These are phyloP conservation scores for Solanum lycopersicoides DNA, from an alignment of 257 asterid species.

Conservation along the genomic window DNA sequence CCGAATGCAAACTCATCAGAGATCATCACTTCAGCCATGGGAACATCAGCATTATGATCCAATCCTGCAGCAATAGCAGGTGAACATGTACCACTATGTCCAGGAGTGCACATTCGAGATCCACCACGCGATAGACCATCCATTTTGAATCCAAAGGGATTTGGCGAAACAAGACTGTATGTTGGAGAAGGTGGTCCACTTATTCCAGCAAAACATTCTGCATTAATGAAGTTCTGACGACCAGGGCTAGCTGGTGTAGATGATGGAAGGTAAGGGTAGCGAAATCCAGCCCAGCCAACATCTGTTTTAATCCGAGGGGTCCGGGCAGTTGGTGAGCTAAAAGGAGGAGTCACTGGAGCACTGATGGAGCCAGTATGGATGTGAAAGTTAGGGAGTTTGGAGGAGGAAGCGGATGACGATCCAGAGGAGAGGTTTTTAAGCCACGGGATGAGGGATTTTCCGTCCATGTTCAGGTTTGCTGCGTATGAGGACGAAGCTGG, in stretches of 20 bases:
- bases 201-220: constrained; percentile 23
- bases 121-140: constrained; percentile 28
- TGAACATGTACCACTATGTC: constrained; percentile 72
- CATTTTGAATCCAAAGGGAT: constrained; percentile 52
- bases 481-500: constrained; percentile 38
- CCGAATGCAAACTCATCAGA: constrained; percentile 47
- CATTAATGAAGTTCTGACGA: constrained; percentile 14
- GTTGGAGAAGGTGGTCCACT: constrained; percentile 59
- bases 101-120: constrained; percentile 43
- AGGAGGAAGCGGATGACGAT: constrained; percentile 30
- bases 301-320: constrained; percentile 33
- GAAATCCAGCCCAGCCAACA: constrained; percentile 35
- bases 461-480: constrained; percentile 25
- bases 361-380: constrained; percentile 53
- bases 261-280: constrained; percentile 30
- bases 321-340: constrained; percentile 50
- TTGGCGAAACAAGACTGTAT: constrained; percentile 60
- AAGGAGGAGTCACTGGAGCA: constrained; percentile 76
- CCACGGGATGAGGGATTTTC: constrained; percentile 68
- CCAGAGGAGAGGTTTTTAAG: constrained; percentile 55
- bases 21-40: constrained; percentile 39
- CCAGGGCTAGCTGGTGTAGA: constrained; percentile 51
- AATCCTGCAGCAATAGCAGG: constrained; percentile 41
- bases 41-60: constrained; percentile 39
- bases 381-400: constrained; percentile 30